Conservation (phyloP, 495 filamentous ascomycete species). For the Neurospora sp. region DNA sequence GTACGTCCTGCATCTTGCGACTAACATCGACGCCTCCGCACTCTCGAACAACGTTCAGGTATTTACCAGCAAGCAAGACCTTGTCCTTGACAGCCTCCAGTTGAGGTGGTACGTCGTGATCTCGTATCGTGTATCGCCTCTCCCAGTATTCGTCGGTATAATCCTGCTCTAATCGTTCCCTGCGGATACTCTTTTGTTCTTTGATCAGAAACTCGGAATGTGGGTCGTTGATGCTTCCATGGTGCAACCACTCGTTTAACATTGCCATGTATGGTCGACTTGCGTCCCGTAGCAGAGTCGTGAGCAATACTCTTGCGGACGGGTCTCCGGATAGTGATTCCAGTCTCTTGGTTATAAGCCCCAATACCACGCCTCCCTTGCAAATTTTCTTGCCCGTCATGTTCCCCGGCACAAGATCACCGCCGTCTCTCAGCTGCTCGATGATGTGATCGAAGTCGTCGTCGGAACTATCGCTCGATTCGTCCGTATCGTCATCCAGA, state of each 20-base stretch:
- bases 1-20: slow-evolving; percentile 79
- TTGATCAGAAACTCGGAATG: slow-evolving; percentile 91
- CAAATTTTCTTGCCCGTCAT: slow-evolving; percentile 85
- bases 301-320: slow-evolving; percentile 68
- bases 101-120: slow-evolving; percentile 85
- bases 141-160: slow-evolving; percentile 99
- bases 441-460: slow-evolving; percentile 60
- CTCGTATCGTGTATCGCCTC: slow-evolving; percentile 87
- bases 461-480: slow-evolving; percentile 70
- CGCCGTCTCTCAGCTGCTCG: slow-evolving; percentile 83
- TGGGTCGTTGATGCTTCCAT: slow-evolving; percentile 88
- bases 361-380: slow-evolving; percentile 85
- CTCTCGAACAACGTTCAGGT: slow-evolving; percentile 93
- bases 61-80: slow-evolving; percentile 90
- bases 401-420: slow-evolving; percentile 62
- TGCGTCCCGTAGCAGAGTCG: slow-evolving; percentile 72
- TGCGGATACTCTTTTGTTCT: slow-evolving; percentile 88
- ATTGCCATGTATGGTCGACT: slow-evolving; percentile 94
- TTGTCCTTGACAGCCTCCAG: slow-evolving; percentile 87
- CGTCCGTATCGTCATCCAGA: slow-evolving; percentile 76
- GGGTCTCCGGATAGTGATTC: slow-evolving; percentile 89
- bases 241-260: slow-evolving; percentile 97
- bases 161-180: slow-evolving; percentile 85
- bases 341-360: slow-evolving; percentile 71
- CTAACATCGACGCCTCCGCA: slow-evolving; percentile 94